These are phyloP conservation scores for Penicillium crystallinum DNA, from an alignment of 495 filamentous ascomycete genomes.

Conservation along the genomic window DNA sequence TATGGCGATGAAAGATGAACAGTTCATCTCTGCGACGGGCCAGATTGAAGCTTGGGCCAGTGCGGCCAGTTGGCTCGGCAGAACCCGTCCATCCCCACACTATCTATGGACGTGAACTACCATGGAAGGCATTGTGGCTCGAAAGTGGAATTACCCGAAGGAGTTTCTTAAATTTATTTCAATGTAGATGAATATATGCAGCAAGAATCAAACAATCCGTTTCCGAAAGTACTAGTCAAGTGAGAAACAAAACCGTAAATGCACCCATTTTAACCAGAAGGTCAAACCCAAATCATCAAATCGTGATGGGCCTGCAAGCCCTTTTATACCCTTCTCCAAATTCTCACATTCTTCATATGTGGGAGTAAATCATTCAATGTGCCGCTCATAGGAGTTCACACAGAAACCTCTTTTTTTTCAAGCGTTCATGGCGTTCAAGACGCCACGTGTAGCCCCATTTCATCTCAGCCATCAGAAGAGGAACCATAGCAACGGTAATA, in stretches of 20 bases:
- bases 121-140: no score
- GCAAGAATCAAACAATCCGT: background rate
- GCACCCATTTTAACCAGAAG: slow-evolving; percentile 3
- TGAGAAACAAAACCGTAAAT: background rate
- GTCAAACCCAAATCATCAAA: slow-evolving; percentile 14
- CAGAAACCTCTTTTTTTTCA: slow-evolving; percentile 14
- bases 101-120: no score
- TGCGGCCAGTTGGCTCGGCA: no score
- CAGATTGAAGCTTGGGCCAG: no score
- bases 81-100: no score
- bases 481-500: slow-evolving; percentile 32
- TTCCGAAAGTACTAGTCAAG: background rate
- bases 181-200: background rate
- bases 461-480: slow-evolving; percentile 34
- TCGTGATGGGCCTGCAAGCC: slow-evolving; percentile 8
- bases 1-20: background rate
- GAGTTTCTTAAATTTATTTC: no score
- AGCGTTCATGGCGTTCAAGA: slow-evolving; percentile 22
- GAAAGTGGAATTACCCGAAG: no score
- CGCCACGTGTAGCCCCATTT: slow-evolving; percentile 45
- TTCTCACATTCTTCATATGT: no score
- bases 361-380: background rate
- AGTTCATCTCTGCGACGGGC: no score
- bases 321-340: background rate
- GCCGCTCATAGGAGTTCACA: background rate